phyloP scores from a whole-genome alignment of 305 asterid genomes.

The Solanum aculeatissimum region DNA sequence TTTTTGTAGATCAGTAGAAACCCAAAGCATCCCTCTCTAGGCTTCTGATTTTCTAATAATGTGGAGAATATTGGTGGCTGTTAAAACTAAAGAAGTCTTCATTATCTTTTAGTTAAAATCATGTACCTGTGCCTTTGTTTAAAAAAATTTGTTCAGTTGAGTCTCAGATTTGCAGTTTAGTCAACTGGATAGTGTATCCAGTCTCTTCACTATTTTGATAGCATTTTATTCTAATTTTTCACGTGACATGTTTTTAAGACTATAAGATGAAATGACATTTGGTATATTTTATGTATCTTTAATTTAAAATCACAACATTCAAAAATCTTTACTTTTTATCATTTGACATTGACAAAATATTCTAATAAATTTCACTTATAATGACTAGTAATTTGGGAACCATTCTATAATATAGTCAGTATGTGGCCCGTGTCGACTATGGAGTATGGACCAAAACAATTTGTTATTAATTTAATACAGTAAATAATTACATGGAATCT shows the following conservation, averaged over 20 bases:
- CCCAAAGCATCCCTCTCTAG: not conserved
- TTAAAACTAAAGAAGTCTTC: not conserved
- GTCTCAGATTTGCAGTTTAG: not conserved
- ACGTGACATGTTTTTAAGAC: too few species aligned
- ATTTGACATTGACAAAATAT: not conserved
- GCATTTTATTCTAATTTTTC: too few species aligned
- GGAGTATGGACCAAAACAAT: not conserved
- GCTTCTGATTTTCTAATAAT: not conserved
- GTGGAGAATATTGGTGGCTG: not conserved
- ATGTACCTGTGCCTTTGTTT: not conserved
- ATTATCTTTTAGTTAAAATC: not conserved
- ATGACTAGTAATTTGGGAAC: not conserved
- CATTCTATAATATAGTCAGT: not conserved
- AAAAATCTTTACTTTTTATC: too few species aligned
- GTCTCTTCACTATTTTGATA: too few species aligned
- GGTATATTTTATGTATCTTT: not conserved
- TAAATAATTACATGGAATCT: not conserved
- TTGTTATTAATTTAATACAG: not conserved
- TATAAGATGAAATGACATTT: too few species aligned
- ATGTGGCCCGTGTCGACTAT: not conserved
- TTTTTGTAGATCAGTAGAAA: not conserved
- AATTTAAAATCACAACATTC: too few species aligned
- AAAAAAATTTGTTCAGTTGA: not conserved
- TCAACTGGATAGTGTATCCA: not conserved
- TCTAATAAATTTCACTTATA: not conserved